Evolutionary conservation across 2,329 filamentous ascomycete species (phyloP).

Genomic region (Biscogniauxia sp.): DNA sequence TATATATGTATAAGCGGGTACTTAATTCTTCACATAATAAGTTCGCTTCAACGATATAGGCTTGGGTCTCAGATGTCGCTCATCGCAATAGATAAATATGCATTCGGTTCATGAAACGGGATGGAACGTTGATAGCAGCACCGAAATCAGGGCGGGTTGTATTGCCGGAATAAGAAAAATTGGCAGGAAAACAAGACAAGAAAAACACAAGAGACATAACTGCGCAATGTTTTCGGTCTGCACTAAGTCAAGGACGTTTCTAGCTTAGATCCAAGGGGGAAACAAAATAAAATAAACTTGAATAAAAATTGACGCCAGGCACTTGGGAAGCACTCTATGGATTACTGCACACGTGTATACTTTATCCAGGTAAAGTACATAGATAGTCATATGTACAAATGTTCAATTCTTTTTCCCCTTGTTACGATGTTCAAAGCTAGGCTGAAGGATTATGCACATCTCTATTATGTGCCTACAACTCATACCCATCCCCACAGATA

Average conservation of each 20-base stretch:
- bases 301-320: no score
- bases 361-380: background rate
- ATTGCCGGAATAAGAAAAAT: background rate
- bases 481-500: background rate
- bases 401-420: background rate
- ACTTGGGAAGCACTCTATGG: no score
- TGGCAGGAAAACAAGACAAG: background rate
- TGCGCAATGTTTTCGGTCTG: background rate
- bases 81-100: constrained; percentile 21
- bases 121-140: constrained; percentile 8
- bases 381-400: no score
- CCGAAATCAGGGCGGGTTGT: background rate
- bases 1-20: constrained; percentile 4
- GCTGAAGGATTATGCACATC: background rate
- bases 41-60: background rate
- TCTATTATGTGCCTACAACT: background rate
- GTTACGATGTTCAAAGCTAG: background rate
- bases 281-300: no score
- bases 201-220: background rate
- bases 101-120: constrained; percentile 14
- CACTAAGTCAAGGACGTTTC: no score
- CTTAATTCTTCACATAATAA: constrained; percentile 6
- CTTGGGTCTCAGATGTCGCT: constrained; percentile 12
- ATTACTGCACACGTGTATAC: background rate
- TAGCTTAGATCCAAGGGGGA: no score